These are phyloP conservation scores for Angomonas deanei DNA, from an alignment of 208 protist species.

Conservation along the genomic window DNA sequence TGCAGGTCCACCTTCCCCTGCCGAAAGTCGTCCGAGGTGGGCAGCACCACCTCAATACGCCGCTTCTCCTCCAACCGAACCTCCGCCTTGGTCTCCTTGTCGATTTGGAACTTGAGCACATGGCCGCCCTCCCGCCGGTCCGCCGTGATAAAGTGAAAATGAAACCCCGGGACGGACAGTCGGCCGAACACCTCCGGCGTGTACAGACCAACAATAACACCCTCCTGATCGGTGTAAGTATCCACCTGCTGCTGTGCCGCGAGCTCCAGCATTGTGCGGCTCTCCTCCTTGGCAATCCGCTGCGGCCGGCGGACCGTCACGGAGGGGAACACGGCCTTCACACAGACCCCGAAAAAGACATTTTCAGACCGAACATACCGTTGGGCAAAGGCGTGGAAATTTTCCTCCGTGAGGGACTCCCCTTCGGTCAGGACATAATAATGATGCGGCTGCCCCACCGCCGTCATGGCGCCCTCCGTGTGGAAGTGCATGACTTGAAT, in stretches of 20 bases:
- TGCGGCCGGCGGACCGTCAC: conserved; percentile 5
- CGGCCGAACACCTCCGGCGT: conserved; percentile 9
- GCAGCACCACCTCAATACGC: background rate
- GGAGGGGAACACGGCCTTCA: background rate
- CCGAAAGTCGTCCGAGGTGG: background rate
- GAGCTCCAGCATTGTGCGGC: conserved; percentile 6
- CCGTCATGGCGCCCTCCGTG: background rate
- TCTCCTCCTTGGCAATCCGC: background rate
- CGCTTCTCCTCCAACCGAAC: conserved; percentile 8
- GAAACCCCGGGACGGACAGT: conserved; percentile 13
- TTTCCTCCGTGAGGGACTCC: background rate
- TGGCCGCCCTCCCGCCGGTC: background rate
- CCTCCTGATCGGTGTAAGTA: background rate
- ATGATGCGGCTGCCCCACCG: background rate
- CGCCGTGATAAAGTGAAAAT: conserved; percentile 10
- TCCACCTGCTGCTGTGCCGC: conserved; percentile 10
- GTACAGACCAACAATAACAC: conserved; percentile 6
- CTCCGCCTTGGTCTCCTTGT: background rate
- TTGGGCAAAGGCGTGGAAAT: background rate
- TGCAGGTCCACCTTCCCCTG: conserved; percentile 2
- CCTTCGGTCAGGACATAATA: background rate
- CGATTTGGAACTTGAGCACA: background rate
- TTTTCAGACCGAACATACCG: background rate
- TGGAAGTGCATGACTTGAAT: conserved; percentile 6
- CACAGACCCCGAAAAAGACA: background rate